These are phyloP conservation scores for Venturia nashicola DNA, from an alignment of 2,329 filamentous ascomycete species.

Conservation along the genomic window DNA sequence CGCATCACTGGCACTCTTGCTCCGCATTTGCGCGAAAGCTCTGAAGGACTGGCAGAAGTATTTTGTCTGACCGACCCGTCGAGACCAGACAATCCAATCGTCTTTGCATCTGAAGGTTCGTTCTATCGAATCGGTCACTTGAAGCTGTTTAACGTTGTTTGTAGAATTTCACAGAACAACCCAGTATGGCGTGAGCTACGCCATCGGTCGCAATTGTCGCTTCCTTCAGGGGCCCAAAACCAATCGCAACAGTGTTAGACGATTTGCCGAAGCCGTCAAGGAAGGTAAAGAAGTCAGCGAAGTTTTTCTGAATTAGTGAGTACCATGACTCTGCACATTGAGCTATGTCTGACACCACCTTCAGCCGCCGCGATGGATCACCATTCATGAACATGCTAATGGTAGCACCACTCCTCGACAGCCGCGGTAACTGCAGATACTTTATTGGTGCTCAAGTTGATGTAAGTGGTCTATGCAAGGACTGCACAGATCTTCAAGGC, in stretches of 20 bases:
- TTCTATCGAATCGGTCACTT: neutral
- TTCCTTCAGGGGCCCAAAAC: conserved; percentile 68
- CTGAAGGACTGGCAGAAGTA: conserved; percentile 62
- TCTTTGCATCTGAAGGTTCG: conserved; percentile 62
- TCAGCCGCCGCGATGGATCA: conserved; percentile 56
- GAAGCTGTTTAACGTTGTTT: conserved; percentile 6
- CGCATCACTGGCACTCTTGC: conserved; percentile 57
- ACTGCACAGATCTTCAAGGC: conserved; percentile 52
- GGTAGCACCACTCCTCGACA: conserved; percentile 60
- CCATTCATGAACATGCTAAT: conserved; percentile 69
- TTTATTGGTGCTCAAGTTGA: conserved; percentile 64
- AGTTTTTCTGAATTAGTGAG: conserved; percentile 62
- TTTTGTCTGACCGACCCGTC: conserved; percentile 69
- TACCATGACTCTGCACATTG: conserved; percentile 4
- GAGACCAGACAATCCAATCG: conserved; percentile 60
- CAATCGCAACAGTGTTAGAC: conserved; percentile 46
- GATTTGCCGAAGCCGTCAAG: conserved; percentile 49
- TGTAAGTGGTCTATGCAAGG: conserved; percentile 54
- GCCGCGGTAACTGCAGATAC: conserved; percentile 53
- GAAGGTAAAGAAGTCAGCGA: conserved; percentile 60
- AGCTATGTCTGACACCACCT: neutral
- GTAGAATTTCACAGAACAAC: conserved; percentile 62
- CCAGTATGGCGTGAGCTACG: conserved; percentile 62
- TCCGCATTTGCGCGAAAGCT: conserved; percentile 51
- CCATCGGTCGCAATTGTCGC: conserved; percentile 64